Base-by-base conservation (phyloP, 257 asterid genomes). In the Leptodermis oblonga region DNA sequence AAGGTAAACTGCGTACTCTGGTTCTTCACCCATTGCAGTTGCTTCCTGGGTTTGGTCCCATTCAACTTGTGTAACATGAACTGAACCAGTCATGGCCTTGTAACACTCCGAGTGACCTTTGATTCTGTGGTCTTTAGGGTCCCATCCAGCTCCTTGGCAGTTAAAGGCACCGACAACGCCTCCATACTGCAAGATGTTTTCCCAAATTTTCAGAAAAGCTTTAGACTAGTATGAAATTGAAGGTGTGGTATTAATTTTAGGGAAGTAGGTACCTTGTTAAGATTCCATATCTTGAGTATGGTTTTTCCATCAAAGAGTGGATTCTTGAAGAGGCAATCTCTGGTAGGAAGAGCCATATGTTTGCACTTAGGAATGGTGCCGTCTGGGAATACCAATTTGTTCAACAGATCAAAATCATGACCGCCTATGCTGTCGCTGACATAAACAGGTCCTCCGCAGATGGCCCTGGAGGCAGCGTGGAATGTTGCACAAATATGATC, bases 101-200 rank as follows among this genome's bases (percentile, higher is more conserved):
- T 88, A 87, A 69, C 92, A 87, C 5, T 89, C 58, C 0, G 95
- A 74, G 72, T 84, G 81, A 62, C 96, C 95, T 71, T 82, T 89
- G 82, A 89, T 84, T 77, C 90, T 82, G 14, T 73, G 81, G 49
- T 85, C 95, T 77, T 85, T 84, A 13, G 96, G 85, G 75, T 89
- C 89, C 96, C 96, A 89, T 46, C 96, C 96, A 0, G 86, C 95
- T 3, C 96, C 96, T 75, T 89, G 95, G 84, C 96, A 89, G 78
- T 87, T 89, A 85, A 89, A 87, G 2, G 87, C 89, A 3, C 95
- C 96, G n/a, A 89, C 49, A 0, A 87, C 92, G 1, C 94, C 96
- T 66, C 94, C 96, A 49, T 76, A 89, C 94, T 88, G 58, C 26
- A 1, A 22, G 36, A 60, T n/a, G 28, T 48, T 28, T n/a, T 31